A percentile compares a stretch with the other conserved stretches of the same genome.
Conservation (phyloP, 2,329 filamentous ascomycete species). For the Curvularia verruculosa region DNA sequence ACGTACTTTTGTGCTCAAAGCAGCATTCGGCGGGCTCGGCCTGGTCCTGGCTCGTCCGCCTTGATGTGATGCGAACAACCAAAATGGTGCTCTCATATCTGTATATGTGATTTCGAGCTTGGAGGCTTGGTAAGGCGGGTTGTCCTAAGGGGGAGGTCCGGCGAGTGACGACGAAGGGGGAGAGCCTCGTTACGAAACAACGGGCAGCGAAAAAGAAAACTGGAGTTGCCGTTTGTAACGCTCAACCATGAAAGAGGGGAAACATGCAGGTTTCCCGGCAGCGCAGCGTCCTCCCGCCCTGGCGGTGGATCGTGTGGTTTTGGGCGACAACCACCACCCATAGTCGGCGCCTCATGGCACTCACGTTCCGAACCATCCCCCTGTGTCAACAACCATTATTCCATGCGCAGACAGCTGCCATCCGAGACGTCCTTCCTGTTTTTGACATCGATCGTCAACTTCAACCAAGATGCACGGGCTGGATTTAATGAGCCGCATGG, state of each 20-base stretch:
- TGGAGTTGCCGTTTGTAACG: conserved; percentile 24
- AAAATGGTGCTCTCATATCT: too few species aligned
- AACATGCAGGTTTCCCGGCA: conserved; percentile 15
- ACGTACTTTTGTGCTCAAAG: conserved; percentile 19
- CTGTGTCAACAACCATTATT: conserved; percentile 6
- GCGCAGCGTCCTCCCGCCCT: conserved; percentile 20
- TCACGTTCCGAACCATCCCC: conserved; percentile 1
- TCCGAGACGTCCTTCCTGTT: conserved; percentile 5
- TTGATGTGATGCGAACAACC: conserved; percentile 19
- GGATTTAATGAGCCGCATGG: conserved; percentile 6
- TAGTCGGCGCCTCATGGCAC: conserved; percentile 24
- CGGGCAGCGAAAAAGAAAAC: conserved; percentile 20
- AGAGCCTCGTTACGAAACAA: conserved; percentile 23
- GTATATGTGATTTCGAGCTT: conserved; percentile 20
- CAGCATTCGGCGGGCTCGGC: not conserved
- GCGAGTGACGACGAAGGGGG: conserved; percentile 16
- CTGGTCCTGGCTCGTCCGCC: not conserved
- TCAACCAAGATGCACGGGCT: conserved; percentile 8
- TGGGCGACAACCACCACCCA: conserved; percentile 5
- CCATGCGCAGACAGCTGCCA: conserved; percentile 15
- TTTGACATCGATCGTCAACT: conserved; percentile 10
- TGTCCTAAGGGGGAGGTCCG: conserved; percentile 5
- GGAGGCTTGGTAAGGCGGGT: conserved; percentile 27
- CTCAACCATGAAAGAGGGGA: conserved; percentile 18
- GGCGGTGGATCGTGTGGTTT: conserved; percentile 11